phyloP scores from a whole-genome alignment of 177 flowering plant species.

The Vitis hybrid region DNA sequence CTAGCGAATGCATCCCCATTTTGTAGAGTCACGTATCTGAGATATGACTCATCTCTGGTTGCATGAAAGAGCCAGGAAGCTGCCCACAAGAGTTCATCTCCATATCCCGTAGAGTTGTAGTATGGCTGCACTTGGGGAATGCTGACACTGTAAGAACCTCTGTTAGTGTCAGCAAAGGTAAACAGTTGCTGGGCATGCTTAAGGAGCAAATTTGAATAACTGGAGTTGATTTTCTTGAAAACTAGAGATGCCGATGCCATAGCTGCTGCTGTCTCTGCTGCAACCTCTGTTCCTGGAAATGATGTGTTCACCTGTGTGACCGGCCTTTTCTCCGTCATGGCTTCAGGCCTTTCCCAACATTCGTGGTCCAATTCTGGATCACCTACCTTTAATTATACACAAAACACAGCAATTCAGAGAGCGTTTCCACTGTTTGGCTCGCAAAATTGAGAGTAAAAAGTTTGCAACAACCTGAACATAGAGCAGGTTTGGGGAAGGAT shows the following conservation, averaged over 20 bases:
- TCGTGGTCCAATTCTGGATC: constrained; percentile 70
- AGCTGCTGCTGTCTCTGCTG: constrained; percentile 93
- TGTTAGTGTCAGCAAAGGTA: constrained; percentile 61
- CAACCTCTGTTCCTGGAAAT: constrained; percentile 86
- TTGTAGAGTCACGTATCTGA: constrained; percentile 51
- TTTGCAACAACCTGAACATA: constrained; percentile 33
- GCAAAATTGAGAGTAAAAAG: too few relatives aligned
- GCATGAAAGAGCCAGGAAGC: constrained; percentile 88
- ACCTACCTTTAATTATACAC: constrained; percentile 60
- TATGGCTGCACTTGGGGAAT: constrained; percentile 62
- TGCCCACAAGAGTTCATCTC: constrained; percentile 93
- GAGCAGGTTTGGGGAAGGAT: constrained; percentile 46
- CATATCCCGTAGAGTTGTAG: constrained; percentile 81
- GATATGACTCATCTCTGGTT: constrained; percentile 54
- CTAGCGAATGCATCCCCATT: constrained; percentile 55
- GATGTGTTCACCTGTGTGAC: constrained; percentile 58
- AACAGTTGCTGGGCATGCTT: constrained; percentile 70
- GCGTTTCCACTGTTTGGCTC: too few relatives aligned
- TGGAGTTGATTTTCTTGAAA: constrained; percentile 48
- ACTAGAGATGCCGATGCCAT: constrained; percentile 90
- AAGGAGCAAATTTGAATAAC: constrained; percentile 59
- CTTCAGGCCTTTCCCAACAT: constrained; percentile 96
- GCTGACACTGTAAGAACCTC: constrained; percentile 62
- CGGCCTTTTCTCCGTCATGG: constrained; percentile 67
- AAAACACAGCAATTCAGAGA: neutral